Evolutionary conservation across 345 rosid genomes (phyloP).

Genomic region (Combretum micranthum): DNA sequence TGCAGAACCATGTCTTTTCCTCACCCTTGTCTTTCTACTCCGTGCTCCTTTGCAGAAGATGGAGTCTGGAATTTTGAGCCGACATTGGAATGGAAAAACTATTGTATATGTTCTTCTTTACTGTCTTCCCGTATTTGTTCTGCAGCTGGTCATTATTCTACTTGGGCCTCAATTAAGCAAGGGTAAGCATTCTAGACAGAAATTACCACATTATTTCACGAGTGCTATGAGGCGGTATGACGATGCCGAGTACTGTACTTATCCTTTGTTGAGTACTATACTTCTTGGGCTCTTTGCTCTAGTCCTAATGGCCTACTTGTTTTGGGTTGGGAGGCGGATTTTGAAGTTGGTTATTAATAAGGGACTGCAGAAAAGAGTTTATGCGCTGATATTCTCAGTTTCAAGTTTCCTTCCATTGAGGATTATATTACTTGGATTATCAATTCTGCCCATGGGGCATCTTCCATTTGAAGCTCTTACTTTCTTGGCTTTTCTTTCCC

Average conservation of each 20-base stretch:
- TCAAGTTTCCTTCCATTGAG: slow-evolving; percentile 78
- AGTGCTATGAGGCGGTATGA: slow-evolving; percentile 27
- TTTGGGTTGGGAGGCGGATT: slow-evolving; percentile 88
- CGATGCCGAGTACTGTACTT: slow-evolving; percentile 59
- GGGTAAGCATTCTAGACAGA: slow-evolving; percentile 30
- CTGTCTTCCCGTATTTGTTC: slow-evolving; percentile 73
- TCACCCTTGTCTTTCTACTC: slow-evolving; percentile 73
- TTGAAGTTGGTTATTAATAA: slow-evolving; percentile 81
- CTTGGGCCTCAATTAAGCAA: slow-evolving; percentile 55
- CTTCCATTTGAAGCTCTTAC: slow-evolving; percentile 68
- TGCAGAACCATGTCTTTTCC: slow-evolving; percentile 94
- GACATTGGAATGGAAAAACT: slow-evolving; percentile 75
- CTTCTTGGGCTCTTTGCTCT: slow-evolving; percentile 71
- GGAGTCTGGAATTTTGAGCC: slow-evolving; percentile 62
- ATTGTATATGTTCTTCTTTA: slow-evolving; percentile 52
- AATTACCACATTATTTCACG: slow-evolving; percentile 65
- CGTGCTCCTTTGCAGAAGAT: slow-evolving; percentile 80
- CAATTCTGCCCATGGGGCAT: slow-evolving; percentile 59
- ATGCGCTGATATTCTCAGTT: slow-evolving; percentile 72
- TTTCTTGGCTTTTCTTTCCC: slow-evolving; percentile 74
- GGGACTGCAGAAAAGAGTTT: slow-evolving; percentile 87
- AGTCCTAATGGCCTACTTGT: slow-evolving; percentile 62
- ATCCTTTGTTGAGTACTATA: slow-evolving; percentile 82
- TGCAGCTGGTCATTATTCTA: slow-evolving; percentile 70
- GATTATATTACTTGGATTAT: slow-evolving; percentile 75